These are phyloP conservation scores for Chamaenerion angustifolium DNA, from an alignment of 345 rosid species.

Conservation along the genomic window DNA sequence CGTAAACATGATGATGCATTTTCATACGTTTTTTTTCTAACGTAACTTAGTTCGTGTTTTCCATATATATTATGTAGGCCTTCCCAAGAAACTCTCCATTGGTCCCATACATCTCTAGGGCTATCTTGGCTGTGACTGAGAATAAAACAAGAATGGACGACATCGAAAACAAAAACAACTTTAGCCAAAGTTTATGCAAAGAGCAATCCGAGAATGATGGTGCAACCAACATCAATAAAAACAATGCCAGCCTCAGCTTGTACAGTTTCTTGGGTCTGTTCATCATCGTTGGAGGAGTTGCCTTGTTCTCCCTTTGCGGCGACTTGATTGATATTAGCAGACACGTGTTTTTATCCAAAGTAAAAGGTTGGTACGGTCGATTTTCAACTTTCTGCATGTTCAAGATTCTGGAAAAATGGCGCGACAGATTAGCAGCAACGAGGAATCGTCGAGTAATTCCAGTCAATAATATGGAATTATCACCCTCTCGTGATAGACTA, in stretches of 20 bases:
- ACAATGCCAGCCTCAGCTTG: constrained; percentile 15
- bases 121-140: constrained; percentile 29
- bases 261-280: constrained; percentile 33
- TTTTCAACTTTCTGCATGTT: too few relatives aligned
- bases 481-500: too few relatives aligned
- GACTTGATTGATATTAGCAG: background rate
- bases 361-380: too few relatives aligned
- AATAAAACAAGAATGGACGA: constrained; percentile 8
- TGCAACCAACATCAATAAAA: constrained; percentile 6
- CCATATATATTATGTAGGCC: too few relatives aligned
- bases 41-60: too few relatives aligned
- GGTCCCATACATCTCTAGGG: constrained; percentile 24
- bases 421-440: too few relatives aligned
- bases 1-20: too few relatives aligned
- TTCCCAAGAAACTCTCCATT: constrained; percentile 25
- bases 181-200: constrained; percentile 2
- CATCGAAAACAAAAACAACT: constrained; percentile 8
- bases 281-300: constrained; percentile 22
- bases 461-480: too few relatives aligned
- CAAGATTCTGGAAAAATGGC: too few relatives aligned
- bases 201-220: background rate
- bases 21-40: too few relatives aligned
- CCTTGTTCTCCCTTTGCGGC: constrained; percentile 18
- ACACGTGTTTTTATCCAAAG: too few relatives aligned
- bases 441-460: too few relatives aligned